Conservation (phyloP, 352 stramenopile species). For the Globisporangium irregulare region DNA sequence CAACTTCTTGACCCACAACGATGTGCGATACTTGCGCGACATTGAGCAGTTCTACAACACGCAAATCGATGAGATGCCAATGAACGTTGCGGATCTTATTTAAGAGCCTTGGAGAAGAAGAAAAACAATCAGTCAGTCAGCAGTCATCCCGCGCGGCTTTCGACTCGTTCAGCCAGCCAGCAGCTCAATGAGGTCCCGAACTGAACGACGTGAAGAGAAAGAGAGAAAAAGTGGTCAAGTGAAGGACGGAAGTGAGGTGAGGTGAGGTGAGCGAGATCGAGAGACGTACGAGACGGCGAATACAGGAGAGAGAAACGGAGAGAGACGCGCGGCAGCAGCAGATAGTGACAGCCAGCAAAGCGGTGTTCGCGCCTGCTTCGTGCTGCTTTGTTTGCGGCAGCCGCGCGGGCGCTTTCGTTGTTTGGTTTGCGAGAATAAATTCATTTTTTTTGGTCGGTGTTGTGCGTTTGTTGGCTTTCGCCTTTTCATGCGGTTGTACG, state of each 20-base stretch:
- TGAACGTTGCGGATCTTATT: constrained; percentile 99
- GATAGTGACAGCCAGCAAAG: not conserved
- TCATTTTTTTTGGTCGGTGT: constrained; percentile 21
- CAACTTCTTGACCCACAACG: constrained; percentile 99
- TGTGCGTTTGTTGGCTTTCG: not conserved
- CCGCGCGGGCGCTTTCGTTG: not conserved
- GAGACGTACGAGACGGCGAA: constrained; percentile 12
- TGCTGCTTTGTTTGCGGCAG: not conserved
- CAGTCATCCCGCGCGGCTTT: constrained; percentile 25
- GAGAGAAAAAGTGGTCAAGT: constrained; percentile 17
- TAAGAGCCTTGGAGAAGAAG: constrained; percentile 66
- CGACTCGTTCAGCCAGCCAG: not conserved
- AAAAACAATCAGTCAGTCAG: constrained; percentile 31
- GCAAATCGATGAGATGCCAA: constrained; percentile 99
- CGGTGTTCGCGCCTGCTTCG: not conserved
- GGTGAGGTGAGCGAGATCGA: constrained; percentile 14
- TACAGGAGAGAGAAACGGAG: constrained; percentile 5
- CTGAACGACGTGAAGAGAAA: constrained; percentile 2
- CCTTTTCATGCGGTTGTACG: not conserved
- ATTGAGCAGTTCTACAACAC: constrained; percentile 99
- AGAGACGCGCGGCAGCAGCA: not conserved
- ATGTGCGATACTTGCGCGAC: constrained; percentile 98
- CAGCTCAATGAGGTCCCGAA: not conserved
- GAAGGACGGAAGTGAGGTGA: not conserved
- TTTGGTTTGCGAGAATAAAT: constrained; percentile 22